These are phyloP conservation scores for Solanum peruvianum DNA, from an alignment of 257 asterid genomes.

Conservation along the genomic window DNA sequence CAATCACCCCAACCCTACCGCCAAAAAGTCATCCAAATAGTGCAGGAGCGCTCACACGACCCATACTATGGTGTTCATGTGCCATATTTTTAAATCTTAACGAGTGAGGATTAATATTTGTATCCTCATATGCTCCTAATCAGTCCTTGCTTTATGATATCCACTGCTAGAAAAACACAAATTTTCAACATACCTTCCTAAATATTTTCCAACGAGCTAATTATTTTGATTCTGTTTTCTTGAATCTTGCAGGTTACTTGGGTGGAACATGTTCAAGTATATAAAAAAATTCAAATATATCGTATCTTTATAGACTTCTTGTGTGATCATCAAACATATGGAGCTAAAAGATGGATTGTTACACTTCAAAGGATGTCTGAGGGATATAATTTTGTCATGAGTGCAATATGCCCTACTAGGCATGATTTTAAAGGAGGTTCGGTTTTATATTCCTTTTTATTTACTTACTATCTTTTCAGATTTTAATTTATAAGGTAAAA, in stretches of 20 bases:
- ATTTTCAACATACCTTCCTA: neutral
- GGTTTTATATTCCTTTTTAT: neutral
- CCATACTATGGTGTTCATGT: neutral
- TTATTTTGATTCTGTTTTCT: neutral
- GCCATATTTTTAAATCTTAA: neutral
- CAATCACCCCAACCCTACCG: too few relatives aligned
- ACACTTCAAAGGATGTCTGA: slow-evolving; percentile 15
- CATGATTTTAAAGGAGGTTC: slow-evolving; percentile 44
- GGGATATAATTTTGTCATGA: slow-evolving; percentile 35
- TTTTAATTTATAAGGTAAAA: neutral
- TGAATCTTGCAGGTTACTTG: slow-evolving; percentile 43
- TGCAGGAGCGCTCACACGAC: too few relatives aligned
- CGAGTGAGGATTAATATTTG: neutral
- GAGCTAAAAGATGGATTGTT: slow-evolving; percentile 61
- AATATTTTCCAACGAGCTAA: neutral
- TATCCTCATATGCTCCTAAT: neutral
- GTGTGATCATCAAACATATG: slow-evolving; percentile 40
- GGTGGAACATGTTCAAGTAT: slow-evolving; percentile 75
- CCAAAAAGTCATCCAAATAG: too few relatives aligned
- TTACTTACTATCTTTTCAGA: neutral
- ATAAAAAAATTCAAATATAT: slow-evolving; percentile 30
- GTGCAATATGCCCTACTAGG: slow-evolving; percentile 6
- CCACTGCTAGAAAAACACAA: neutral
- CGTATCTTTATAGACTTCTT: slow-evolving; percentile 48
- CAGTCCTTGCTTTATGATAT: neutral